phyloP scores from a whole-genome alignment of 2,329 filamentous ascomycete genomes.

The Pestalotiopsis sp. region DNA sequence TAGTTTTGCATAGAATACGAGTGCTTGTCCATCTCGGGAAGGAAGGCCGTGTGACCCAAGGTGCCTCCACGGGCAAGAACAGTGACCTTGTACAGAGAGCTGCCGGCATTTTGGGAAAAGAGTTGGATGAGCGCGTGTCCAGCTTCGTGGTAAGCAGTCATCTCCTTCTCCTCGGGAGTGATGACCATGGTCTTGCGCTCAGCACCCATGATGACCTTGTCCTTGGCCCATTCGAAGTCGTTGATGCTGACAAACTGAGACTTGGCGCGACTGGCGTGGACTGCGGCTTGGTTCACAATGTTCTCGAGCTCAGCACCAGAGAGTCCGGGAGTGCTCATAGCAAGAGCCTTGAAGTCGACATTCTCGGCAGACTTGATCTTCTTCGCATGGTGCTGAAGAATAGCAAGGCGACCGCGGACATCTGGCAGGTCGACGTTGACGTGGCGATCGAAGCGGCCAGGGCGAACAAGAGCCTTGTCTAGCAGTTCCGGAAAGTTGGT shows the following conservation, averaged over 20 bases:
- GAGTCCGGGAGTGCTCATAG: slow-evolving; percentile 85
- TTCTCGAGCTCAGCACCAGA: slow-evolving; percentile 97
- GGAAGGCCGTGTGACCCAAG: slow-evolving; percentile 82
- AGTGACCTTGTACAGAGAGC: slow-evolving; percentile 92
- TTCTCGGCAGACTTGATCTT: slow-evolving; percentile 81
- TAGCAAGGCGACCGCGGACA: slow-evolving; percentile 88
- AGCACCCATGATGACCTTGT: slow-evolving; percentile 96
- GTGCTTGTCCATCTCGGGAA: slow-evolving; percentile 92
- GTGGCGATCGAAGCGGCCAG: slow-evolving; percentile 93
- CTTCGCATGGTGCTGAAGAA: slow-evolving; percentile 90
- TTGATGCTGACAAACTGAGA: slow-evolving; percentile 71
- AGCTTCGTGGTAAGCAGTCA: slow-evolving; percentile 96
- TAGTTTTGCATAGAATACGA: slow-evolving; percentile 86
- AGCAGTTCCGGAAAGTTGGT: slow-evolving; percentile 95
- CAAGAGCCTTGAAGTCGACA: slow-evolving; percentile 82
- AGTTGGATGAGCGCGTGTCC: slow-evolving; percentile 91
- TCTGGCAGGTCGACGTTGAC: slow-evolving; percentile 88
- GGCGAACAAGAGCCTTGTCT: slow-evolving; percentile 91
- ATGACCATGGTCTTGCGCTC: slow-evolving; percentile 90
- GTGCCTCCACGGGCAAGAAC: slow-evolving; percentile 89
- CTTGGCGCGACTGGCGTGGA: slow-evolving; percentile 90
- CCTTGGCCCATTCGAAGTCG: slow-evolving; percentile 97
- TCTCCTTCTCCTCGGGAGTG: slow-evolving; percentile 88
- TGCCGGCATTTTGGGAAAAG: slow-evolving; percentile 72
- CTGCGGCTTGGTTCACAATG: slow-evolving; percentile 92